These are phyloP conservation scores for Alnus glutinosa DNA, from an alignment of 306 rosid species.

Conservation along the genomic window DNA sequence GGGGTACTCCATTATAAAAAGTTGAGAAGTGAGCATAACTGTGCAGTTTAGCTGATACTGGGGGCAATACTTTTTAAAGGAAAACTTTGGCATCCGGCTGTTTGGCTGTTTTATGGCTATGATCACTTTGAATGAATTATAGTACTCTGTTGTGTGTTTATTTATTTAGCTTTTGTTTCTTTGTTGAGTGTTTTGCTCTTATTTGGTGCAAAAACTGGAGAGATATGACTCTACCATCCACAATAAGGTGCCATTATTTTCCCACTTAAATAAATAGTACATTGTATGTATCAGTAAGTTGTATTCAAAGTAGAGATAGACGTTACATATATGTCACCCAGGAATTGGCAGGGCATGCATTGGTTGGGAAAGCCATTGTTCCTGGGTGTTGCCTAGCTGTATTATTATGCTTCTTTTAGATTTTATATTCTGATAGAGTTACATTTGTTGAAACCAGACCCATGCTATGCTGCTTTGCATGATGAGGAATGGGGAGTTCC, in stretches of 20 bases:
- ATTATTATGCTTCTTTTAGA: constrained; percentile 14
- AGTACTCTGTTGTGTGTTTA: no score
- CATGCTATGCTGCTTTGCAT: constrained; percentile 65
- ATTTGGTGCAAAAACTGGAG: not conserved
- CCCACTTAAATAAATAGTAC: not conserved
- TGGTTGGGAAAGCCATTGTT: not conserved
- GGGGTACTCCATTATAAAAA: not conserved
- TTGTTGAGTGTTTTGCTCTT: not conserved
- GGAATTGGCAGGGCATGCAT: not conserved
- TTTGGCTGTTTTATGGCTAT: not conserved
- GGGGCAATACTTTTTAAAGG: not conserved
- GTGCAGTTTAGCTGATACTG: not conserved
- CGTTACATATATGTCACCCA: not conserved
- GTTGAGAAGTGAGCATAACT: not conserved
- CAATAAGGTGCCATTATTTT: not conserved
- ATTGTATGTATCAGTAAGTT: not conserved
- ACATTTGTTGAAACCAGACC: constrained; percentile 50
- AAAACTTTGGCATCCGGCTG: not conserved
- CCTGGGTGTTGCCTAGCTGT: constrained; percentile 2
- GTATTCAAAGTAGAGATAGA: not conserved
- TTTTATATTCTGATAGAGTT: constrained; percentile 36
- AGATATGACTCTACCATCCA: no score
- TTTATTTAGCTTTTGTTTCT: constrained; percentile 6
- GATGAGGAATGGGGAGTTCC: constrained; percentile 94
- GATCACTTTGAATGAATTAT: not conserved